A percentile compares a stretch with the other conserved stretches of the same genome.
These are phyloP conservation scores for Debaryomyces fabryi DNA, from an alignment of 1,139 yeast genomes.

Conservation along the genomic window DNA sequence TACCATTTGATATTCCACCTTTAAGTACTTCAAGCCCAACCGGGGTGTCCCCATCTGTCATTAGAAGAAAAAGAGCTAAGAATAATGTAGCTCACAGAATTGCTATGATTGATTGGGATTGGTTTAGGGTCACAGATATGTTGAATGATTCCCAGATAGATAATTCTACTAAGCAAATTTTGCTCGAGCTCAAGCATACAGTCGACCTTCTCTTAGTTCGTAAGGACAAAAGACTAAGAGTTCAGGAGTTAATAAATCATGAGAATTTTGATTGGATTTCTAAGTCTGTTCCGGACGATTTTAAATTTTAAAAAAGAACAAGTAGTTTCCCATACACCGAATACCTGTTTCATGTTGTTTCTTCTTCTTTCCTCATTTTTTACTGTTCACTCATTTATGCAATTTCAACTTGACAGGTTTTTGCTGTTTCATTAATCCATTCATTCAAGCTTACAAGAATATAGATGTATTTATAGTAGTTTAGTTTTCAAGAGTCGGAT, in stretches of 20 bases:
- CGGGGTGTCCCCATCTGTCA: conserved; percentile 48
- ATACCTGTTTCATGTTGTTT: neutral
- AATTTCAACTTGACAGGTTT: neutral
- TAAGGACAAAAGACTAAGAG: conserved; percentile 35
- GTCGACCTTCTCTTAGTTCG: conserved; percentile 43
- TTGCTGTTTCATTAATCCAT: neutral
- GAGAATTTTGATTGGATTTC: conserved; percentile 26
- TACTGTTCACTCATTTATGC: neutral
- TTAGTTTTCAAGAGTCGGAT: neutral
- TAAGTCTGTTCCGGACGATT: conserved; percentile 17
- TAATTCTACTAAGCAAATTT: conserved; percentile 24
- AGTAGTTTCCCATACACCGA: neutral
- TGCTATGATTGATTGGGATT: conserved; percentile 90
- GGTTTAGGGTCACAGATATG: conserved; percentile 49
- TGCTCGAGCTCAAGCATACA: conserved; percentile 30
- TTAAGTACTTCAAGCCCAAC: conserved; percentile 31
- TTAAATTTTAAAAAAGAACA: neutral
- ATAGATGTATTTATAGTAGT: neutral
- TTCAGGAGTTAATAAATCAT: conserved; percentile 17
- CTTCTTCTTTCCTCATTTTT: neutral
- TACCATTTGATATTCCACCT: conserved; percentile 81
- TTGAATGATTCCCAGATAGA: conserved; percentile 19
- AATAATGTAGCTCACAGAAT: conserved; percentile 83
- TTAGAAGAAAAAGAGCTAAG: conserved; percentile 52
- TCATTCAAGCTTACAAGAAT: neutral